phyloP scores from a whole-genome alignment of 306 rosid genomes.

The Spatholobus suberectus region DNA sequence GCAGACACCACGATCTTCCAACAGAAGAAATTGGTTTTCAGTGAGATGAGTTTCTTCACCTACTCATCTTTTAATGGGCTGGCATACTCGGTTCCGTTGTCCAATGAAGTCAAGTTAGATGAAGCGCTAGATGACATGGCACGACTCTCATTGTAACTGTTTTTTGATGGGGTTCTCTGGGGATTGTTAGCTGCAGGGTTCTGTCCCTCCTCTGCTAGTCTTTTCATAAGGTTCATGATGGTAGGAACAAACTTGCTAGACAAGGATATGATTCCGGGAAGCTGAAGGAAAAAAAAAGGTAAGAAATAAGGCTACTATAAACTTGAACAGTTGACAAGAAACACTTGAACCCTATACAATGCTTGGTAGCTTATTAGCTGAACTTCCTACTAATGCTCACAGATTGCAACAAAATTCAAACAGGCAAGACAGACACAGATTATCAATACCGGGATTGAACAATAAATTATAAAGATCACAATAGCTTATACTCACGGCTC shows the following conservation, averaged over 20 bases:
- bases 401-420: conserved; percentile 21
- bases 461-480: conserved; percentile 14
- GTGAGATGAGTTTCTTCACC: conserved; percentile 18
- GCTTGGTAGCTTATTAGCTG: conserved; percentile 12
- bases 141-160: conserved; percentile 42
- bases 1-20: conserved; percentile 47
- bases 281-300: conserved; percentile 57
- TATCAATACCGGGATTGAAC: conserved; percentile 16
- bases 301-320: conserved; percentile 13
- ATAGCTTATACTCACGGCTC: conserved; percentile 68
- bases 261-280: conserved; percentile 86
- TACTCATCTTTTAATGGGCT: conserved; percentile 66
- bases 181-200: conserved; percentile 56
- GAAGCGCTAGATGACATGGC: conserved; percentile 63
- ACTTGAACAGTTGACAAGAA: neutral
- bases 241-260: conserved; percentile 84
- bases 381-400: neutral
- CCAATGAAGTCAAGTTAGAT: conserved; percentile 60
- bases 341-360: neutral
- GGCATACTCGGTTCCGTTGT: conserved; percentile 43
- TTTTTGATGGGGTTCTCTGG: conserved; percentile 55
- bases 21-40: conserved; percentile 30
- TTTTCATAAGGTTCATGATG: conserved; percentile 71
- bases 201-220: conserved; percentile 85
- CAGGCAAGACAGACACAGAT: conserved; percentile 26